Conservation (phyloP, 768 basidiomycete species). For the Leccinum variicolor region DNA sequence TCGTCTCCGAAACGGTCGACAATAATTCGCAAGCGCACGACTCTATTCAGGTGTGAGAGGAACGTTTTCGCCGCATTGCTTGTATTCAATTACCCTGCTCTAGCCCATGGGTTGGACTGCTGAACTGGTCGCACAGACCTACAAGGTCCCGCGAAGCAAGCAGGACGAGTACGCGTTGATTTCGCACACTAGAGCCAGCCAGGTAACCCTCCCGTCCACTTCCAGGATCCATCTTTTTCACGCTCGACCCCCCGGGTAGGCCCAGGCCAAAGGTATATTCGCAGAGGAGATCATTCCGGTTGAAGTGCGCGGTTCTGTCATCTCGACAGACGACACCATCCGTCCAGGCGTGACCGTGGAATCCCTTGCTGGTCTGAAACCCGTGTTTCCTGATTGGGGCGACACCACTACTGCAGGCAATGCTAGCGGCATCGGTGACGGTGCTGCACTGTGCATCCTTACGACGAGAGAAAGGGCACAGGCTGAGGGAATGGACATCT, state of each 20-base stretch:
- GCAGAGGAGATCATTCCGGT: constrained; percentile 88
- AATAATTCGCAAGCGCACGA: constrained; percentile 65
- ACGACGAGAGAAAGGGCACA: constrained; percentile 78
- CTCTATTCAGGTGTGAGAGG: constrained; percentile 53
- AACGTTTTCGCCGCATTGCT: neutral
- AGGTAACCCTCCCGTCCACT: constrained; percentile 36
- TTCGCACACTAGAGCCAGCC: constrained; percentile 69
- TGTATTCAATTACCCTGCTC: neutral
- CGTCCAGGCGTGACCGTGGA: constrained; percentile 79
- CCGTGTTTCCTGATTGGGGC: constrained; percentile 84
- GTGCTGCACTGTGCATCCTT: constrained; percentile 81
- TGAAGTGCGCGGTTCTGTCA: constrained; percentile 60
- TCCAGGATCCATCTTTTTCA: neutral
- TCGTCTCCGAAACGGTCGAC: constrained; percentile 56
- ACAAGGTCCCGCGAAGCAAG: constrained; percentile 69
- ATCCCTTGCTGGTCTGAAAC: constrained; percentile 73
- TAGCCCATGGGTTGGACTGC: constrained; percentile 97
- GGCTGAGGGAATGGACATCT: constrained; percentile 69
- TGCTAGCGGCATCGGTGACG: constrained; percentile 88
- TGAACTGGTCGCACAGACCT: constrained; percentile 82
- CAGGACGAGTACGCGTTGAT: constrained; percentile 91
- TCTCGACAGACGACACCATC: constrained; percentile 85
- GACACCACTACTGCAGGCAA: constrained; percentile 78
- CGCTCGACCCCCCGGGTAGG: constrained; percentile 35
- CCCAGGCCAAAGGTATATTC: constrained; percentile 69